Evolutionary conservation across 177 flowering plant species (phyloP), one percentile per base, ranked within the genome.

Genomic region (Telopea speciosissima): DNA sequence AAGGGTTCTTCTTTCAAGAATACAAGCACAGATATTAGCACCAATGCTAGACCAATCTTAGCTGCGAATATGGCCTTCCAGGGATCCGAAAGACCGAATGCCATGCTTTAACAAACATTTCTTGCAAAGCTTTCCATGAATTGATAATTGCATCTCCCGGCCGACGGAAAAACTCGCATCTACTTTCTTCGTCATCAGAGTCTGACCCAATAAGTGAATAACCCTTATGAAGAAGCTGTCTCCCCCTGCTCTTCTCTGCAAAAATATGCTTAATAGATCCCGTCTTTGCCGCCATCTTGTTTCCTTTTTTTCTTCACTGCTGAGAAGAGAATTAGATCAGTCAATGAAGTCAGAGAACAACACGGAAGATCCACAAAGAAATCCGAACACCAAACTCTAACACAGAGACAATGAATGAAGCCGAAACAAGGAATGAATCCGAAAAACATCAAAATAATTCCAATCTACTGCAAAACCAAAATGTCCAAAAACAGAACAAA

Each of bases 221-320:
- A 24, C 67, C 70, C 21, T 3, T 72, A 61, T 61, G 67, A 2
- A 81, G 79, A 49, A 85, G 76, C 28, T 83, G 76, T 66, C 79
- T 82, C 67, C 86, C 89, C 69, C 81, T 86, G 69, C 86, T 85
- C 72, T 73, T 84, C 81, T 87, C 89, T 16, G 72, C 68, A 10
- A 86, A 81, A 62, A 62, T 77, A 72, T 82, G 63, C 66, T 84
- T 74, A 73, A 88, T 79, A 0, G 91, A 86, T 5, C 91, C 90
- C 69, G 81, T 36, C 63, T 79, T 84, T 1, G 79, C 73, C 26
- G 75, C 75, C 88, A 81, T 79, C n/a, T 66, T 13, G 24, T 59
- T 0, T 40, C 26, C 25, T 45, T 26, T 33, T 22, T 23, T 67
- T 1, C 21, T 33, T 68, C 21, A 68, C 66, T 70, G 40, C 40